Evolutionary conservation across 306 rosid genomes (phyloP), one percentile per base, ranked within the genome.

Genomic region (Prunus padus): DNA sequence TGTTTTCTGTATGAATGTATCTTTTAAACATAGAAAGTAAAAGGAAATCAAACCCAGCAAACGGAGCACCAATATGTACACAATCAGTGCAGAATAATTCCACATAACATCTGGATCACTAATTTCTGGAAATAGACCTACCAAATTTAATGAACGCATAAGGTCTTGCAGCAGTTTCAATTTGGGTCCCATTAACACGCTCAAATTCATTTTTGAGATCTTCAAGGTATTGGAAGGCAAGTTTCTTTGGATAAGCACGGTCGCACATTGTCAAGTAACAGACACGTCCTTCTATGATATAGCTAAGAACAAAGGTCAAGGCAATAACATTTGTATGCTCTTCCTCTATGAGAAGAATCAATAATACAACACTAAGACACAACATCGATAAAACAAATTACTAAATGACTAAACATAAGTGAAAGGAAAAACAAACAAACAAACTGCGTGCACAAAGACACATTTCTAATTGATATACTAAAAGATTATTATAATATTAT

Each of bases 231-330:
- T 96, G 99, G 83, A 89, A 96, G 73, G 99, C 99, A 77, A 96
- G 92, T 90, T 96, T 96, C 91, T 96, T 96, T 49, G 99, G 99
- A 82, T 96, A 96, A 33, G 97, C 93, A 33, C 97, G 97, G 77
- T 96, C 99, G 45, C 99, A 96, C 98, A 96, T 92, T 69, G 98
- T 92, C 92, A 96, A 87, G 84, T 96, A 96, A 85, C 99, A 96
- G 37, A 96, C 99, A 28, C 94, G 88, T 74, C 98, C 99, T 89
- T 96, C 98, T 31, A 92, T 92, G 15, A 96, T 87, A 80, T 96
- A 96, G 74, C 99, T 96, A 63, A 76, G 72, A 74, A 79, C 69
- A 76, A 67, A 73, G 60, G 96, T 95, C 81, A 94, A 87, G 97
- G 88, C 19, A 77, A 73, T 77, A 46, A 69, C 78, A 71, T 65